phyloP scores from a whole-genome alignment of 73 alveolate species.

The Paramecium octaurelia region DNA sequence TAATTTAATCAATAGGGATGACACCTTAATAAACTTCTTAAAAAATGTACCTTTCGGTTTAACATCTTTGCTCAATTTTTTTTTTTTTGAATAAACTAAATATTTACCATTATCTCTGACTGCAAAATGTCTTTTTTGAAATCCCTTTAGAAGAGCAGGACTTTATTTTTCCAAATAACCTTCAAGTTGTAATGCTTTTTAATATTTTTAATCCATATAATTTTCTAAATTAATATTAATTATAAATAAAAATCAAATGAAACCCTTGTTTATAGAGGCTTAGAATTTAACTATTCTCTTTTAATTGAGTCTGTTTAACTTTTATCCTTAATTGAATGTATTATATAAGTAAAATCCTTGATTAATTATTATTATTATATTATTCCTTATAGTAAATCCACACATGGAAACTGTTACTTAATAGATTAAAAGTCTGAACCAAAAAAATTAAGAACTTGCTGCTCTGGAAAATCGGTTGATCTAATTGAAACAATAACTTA shows the following conservation, averaged over 20 bases:
- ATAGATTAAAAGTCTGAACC: neutral
- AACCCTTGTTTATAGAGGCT: neutral
- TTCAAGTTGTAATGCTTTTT: neutral
- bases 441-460: neutral
- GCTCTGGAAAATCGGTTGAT: neutral
- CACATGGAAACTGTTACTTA: neutral
- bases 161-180: neutral
- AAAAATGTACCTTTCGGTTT: conserved; percentile 30
- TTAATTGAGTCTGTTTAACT: no score
- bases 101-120: neutral
- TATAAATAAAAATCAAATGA: neutral
- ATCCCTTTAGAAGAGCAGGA: neutral
- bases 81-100: neutral
- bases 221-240: neutral
- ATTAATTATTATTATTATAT: neutral
- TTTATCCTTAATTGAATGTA: neutral
- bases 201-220: neutral
- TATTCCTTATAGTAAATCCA: neutral
- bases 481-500: neutral
- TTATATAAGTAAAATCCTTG: neutral
- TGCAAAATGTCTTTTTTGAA: neutral
- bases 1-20: neutral
- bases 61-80: neutral
- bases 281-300: no score
- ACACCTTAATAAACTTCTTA: neutral